phyloP scores from a whole-genome alignment of 345 rosid species.

The Viola odorata region DNA sequence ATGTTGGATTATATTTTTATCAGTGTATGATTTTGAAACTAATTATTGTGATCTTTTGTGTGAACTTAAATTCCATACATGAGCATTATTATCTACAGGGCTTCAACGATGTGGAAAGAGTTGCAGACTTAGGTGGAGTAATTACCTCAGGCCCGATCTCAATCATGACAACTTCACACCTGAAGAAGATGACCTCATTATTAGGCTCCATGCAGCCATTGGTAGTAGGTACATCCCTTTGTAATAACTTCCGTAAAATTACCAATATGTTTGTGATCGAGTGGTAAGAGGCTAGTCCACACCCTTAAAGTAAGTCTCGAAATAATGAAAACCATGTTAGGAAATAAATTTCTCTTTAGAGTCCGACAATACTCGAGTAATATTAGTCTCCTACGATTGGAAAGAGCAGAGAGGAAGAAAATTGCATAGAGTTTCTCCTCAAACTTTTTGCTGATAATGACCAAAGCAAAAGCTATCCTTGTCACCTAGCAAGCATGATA shows the following conservation, averaged over 20 bases:
- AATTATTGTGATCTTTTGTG: not conserved
- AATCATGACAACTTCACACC: conserved; percentile 65
- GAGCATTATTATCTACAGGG: conserved; percentile 30
- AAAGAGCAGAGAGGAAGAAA: too few species aligned
- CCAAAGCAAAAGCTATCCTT: too few species aligned
- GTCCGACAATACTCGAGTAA: too few species aligned
- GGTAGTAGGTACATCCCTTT: conserved; percentile 63
- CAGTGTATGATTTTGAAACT: not conserved
- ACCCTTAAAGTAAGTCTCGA: too few species aligned
- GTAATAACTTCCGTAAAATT: not conserved
- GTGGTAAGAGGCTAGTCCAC: too few species aligned
- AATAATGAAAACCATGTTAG: too few species aligned
- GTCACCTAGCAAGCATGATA: too few species aligned
- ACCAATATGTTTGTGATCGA: too few species aligned
- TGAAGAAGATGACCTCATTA: conserved; percentile 80
- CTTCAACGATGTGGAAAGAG: conserved; percentile 73
- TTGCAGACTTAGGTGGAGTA: conserved; percentile 75
- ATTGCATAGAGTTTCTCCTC: too few species aligned
- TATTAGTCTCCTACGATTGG: too few species aligned
- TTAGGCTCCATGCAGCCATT: conserved; percentile 81
- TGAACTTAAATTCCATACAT: not conserved
- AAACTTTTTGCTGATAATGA: too few species aligned
- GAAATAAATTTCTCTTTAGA: too few species aligned
- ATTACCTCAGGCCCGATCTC: conserved; percentile 51
- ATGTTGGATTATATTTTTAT: not conserved